Percentiles rank a stretch among this genome's conserved stretches.
Conservation (phyloP, 1,139 yeast species). For the Yamadazyma pseudoaaseri region DNA sequence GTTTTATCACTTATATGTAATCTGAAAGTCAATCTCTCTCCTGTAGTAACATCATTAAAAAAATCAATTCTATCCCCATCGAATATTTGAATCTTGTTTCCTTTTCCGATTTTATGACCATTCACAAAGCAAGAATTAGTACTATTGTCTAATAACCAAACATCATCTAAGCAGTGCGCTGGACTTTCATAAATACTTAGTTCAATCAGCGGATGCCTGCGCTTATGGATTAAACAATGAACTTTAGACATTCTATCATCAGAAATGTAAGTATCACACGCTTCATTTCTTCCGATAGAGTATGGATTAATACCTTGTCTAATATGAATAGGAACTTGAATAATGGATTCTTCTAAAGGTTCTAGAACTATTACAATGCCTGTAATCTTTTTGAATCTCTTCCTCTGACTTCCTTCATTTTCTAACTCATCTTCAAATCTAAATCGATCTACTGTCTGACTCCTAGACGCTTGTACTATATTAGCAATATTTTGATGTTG, state of each 20-base stretch:
- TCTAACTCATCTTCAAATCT: slow-evolving; percentile 1
- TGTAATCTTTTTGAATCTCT: slow-evolving; percentile 16
- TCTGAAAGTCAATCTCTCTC: slow-evolving; percentile 52
- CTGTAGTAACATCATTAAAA: slow-evolving; percentile 56
- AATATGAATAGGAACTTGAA: slow-evolving; percentile 48
- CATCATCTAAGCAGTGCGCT: slow-evolving; percentile 64
- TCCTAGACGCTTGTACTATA: not conserved
- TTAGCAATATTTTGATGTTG: slow-evolving; percentile 1
- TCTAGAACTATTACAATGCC: slow-evolving; percentile 30
- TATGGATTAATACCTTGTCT: slow-evolving; percentile 64
- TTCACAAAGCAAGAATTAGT: slow-evolving; percentile 80
- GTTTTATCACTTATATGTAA: slow-evolving; percentile 54
- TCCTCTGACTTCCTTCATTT: slow-evolving; percentile 2
- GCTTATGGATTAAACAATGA: slow-evolving; percentile 70
- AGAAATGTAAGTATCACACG: slow-evolving; percentile 56
- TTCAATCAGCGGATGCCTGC: slow-evolving; percentile 55
- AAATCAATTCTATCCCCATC: slow-evolving; percentile 67
- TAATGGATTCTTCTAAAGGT: slow-evolving; percentile 31
- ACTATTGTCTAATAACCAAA: slow-evolving; percentile 82
- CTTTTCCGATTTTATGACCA: slow-evolving; percentile 55
- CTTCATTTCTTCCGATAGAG: slow-evolving; percentile 62
- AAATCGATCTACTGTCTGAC: not conserved
- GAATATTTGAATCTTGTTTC: slow-evolving; percentile 57
- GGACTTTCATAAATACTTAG: slow-evolving; percentile 61
- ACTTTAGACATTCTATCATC: slow-evolving; percentile 81